phyloP scores from a whole-genome alignment of 176 grass and related monocot genomes.

The Cocos nucifera region DNA sequence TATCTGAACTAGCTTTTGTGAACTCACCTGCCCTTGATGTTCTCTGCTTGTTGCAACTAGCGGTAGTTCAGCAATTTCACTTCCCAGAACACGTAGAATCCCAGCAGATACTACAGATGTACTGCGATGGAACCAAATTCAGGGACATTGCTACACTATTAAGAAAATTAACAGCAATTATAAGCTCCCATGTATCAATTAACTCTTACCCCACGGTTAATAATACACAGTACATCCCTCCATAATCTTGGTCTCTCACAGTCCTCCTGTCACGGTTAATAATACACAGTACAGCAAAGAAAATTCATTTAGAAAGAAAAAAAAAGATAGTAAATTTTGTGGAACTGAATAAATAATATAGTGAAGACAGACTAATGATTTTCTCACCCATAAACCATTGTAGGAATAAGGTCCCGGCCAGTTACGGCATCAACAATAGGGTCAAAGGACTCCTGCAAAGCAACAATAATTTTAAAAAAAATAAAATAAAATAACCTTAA shows the following conservation, averaged over 20 bases:
- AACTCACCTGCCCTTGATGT: slow-evolving; percentile 60
- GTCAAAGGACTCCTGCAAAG: slow-evolving; percentile 82
- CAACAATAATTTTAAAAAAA: slow-evolving; percentile 5
- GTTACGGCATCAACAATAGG: slow-evolving; percentile 72
- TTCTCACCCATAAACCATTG: slow-evolving; percentile 87
- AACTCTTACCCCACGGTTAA: slow-evolving; percentile 60
- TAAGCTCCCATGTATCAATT: no score
- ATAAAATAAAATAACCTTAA: not conserved
- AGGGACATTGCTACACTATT: no score
- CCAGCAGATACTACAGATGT: slow-evolving; percentile 65
- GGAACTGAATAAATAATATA: not conserved
- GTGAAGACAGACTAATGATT: not conserved
- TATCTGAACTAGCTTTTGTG: not conserved
- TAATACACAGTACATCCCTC: slow-evolving; percentile 84
- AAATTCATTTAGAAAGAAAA: slow-evolving; percentile 1
- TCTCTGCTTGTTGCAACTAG: slow-evolving; percentile 61
- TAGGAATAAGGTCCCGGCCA: slow-evolving; percentile 81
- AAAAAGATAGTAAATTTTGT: not conserved
- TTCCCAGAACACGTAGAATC: slow-evolving; percentile 58
- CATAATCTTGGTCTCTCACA: slow-evolving; percentile 71
- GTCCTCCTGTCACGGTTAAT: slow-evolving; percentile 76
- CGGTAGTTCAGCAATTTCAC: slow-evolving; percentile 63
- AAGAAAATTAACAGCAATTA: no score
- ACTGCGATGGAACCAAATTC: slow-evolving; percentile 30
- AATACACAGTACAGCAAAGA: slow-evolving; percentile 19